phyloP scores from a whole-genome alignment of 495 filamentous ascomycete genomes.

The Aspergillus avenaceus region DNA sequence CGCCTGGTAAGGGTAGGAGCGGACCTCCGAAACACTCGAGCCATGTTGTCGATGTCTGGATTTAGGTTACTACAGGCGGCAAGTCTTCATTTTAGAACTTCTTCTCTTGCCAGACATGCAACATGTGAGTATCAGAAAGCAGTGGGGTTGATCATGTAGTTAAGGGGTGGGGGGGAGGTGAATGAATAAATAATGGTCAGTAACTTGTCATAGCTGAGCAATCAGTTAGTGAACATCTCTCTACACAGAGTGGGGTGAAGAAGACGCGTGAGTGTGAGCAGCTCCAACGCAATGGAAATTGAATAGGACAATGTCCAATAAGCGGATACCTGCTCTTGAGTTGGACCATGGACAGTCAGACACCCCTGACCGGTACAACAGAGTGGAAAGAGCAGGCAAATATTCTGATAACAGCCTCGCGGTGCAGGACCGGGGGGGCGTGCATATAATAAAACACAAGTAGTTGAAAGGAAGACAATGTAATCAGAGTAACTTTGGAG shows the following conservation, averaged over 20 bases:
- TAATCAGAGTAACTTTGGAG: too few species aligned
- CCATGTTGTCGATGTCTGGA: constrained; percentile 27
- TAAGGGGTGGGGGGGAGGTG: not conserved
- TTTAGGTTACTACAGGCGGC: constrained; percentile 15
- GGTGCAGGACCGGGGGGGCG: too few species aligned
- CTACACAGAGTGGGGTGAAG: not conserved
- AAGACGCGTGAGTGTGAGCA: not conserved
- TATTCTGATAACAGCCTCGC: too few species aligned
- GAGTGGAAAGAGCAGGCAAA: too few species aligned
- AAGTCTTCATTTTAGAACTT: constrained; percentile 13
- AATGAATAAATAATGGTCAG: not conserved
- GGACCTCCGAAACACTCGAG: constrained; percentile 32
- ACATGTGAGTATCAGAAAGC: not conserved
- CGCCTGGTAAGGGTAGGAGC: constrained; percentile 31
- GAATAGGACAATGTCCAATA: not conserved
- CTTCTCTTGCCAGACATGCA: constrained; percentile 3
- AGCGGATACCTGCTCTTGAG: too few species aligned
- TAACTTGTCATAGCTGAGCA: not conserved
- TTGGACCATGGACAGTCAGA: too few species aligned
- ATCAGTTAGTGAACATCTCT: constrained; percentile 17
- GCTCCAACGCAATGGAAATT: not conserved
- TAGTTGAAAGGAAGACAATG: too few species aligned
- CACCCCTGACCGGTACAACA: too few species aligned
- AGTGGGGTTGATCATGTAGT: not conserved
- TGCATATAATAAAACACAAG: too few species aligned